Evolutionary conservation across 176 grass and related monocot species (phyloP), one percentile per base, ranked within the genome.

Genomic region (Juncus inflexus): DNA sequence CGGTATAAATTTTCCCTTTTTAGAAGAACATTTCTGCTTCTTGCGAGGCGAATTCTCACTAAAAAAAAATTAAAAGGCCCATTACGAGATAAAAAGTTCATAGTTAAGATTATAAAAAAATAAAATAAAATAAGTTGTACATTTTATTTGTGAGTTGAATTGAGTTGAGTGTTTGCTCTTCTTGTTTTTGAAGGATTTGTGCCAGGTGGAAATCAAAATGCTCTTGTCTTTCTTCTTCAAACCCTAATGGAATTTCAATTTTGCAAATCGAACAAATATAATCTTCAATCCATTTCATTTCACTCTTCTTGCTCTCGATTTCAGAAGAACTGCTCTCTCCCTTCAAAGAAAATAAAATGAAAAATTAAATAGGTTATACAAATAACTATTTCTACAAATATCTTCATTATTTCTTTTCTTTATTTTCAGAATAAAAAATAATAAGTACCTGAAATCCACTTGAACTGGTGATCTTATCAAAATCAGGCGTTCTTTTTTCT

Each of bases 131-230:
- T 1, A 35, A 55, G 47, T 40, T 40, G 15, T 11, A 3, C 54
- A 55, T 37, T 42, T 70, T n/a, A 40, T 53, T 42, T 10, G 52
- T 59, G 45, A 45, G n/a, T 52, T 50, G 52, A 35, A 43, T 67
- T 14, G 43, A 47, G 43, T 47, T 47, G 43, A 47, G 43, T 6
- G 43, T 47, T 47, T 47, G 8, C 1, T 58, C 62, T 60, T 95
- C 90, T 79, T 92, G 78, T 80, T 90, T 54, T 41, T 95, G 86
- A 67, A 95, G 69, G 42, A 56, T 76, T 76, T 91, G 70, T 42
- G 92, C 87, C 39, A 97, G 79, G 75, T 97, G 92, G 38, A 77
- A 89, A 62, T 91, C 87, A 6, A 79, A 74, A 86, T 96, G 92
- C 67, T 96, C 87, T 75, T 76, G 79, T 42, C 92, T 91, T 67